Percentiles rank a stretch among this genome's conserved stretches.
Conservation (phyloP, 2,329 filamentous ascomycete species). For the Orbilia javanica region DNA sequence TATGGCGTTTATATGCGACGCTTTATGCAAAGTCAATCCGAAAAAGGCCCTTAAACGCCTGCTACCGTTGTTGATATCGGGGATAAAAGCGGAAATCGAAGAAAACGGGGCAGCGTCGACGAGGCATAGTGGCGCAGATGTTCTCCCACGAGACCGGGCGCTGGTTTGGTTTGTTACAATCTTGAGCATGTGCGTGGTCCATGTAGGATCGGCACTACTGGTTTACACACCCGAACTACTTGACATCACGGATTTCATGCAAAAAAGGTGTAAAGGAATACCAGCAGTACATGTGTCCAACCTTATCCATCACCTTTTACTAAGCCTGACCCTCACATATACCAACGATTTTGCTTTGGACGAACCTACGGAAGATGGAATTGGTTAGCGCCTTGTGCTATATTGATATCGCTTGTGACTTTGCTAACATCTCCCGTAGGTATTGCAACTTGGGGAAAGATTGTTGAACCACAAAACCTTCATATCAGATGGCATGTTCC, state of each 20-base stretch:
- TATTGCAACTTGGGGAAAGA: constrained; percentile 84
- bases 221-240: constrained; percentile 90
- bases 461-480: constrained; percentile 79
- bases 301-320: constrained; percentile 93
- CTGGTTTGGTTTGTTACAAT: constrained; percentile 98
- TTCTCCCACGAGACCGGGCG: constrained; percentile 89
- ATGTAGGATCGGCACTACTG: constrained; percentile 90
- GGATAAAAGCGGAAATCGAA: constrained; percentile 96
- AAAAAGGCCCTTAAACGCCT: constrained; percentile 92
- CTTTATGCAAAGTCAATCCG: constrained; percentile 93
- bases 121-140: constrained; percentile 90
- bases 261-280: constrained; percentile 91
- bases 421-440: constrained; percentile 36
- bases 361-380: constrained; percentile 73
- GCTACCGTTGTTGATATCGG: constrained; percentile 87
- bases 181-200: constrained; percentile 97
- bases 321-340: constrained; percentile 95
- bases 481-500: constrained; percentile 94
- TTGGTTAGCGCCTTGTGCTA: constrained; percentile 15
- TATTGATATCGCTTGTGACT: background rate
- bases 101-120: constrained; percentile 96
- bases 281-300: constrained; percentile 97
- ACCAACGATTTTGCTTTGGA: constrained; percentile 90
- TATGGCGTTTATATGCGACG: constrained; percentile 98
- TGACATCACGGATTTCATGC: constrained; percentile 94